Conservation (phyloP, 163 green algal genomes). For the Chlamydomonas reinhardtii region DNA sequence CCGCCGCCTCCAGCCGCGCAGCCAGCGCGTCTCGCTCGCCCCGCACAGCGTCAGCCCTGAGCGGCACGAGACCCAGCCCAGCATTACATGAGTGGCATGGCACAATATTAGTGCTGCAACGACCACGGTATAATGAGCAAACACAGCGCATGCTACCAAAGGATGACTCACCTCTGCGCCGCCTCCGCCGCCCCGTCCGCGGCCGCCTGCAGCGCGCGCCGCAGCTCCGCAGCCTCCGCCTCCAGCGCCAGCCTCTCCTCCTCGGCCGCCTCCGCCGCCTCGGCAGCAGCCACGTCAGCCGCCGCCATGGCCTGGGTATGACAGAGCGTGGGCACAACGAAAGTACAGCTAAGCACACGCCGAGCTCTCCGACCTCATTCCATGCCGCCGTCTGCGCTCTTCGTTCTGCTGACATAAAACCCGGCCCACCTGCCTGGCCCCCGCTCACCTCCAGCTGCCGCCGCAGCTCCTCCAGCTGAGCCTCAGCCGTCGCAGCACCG, state of each 20-base stretch:
- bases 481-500: no score
- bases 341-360: no score
- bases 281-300: background rate
- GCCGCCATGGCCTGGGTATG: background rate
- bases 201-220: slow-evolving; percentile 3
- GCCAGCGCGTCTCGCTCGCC: background rate
- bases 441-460: background rate
- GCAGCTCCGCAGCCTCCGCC: slow-evolving; percentile 4
- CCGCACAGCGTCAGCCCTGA: background rate
- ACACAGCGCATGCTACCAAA: no score
- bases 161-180: slow-evolving; percentile 9
- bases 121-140: no score
- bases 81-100: no score
- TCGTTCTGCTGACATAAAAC: no score
- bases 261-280: background rate
- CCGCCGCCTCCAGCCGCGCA: no score
- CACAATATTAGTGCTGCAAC: no score
- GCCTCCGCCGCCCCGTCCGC: background rate
- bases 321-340: background rate
- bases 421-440: no score
- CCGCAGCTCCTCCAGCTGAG: background rate
- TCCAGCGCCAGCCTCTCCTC: slow-evolving; percentile 8
- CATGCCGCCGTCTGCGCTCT: no score
- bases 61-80: no score
- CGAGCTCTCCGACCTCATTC: no score